phyloP scores from a whole-genome alignment of 345 rosid genomes.

The Diplotaxis tenuifolia region DNA sequence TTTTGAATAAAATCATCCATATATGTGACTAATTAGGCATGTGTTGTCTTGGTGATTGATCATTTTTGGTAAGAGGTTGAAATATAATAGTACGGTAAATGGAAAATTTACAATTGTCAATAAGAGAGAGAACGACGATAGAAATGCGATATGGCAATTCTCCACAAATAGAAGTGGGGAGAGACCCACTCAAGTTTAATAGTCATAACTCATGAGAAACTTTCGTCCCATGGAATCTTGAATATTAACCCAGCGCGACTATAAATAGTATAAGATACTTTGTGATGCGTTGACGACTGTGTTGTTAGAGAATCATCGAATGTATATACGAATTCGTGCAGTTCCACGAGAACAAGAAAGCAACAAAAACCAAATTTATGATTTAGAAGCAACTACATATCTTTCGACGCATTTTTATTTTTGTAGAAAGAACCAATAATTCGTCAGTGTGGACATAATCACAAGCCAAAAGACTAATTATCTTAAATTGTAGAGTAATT shows the following conservation, averaged over 20 bases:
- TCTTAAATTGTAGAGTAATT: background rate
- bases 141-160: background rate
- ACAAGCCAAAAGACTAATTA: no score
- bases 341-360: background rate
- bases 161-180: background rate
- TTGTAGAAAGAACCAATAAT: background rate
- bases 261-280: background rate
- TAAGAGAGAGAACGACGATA: slow-evolving; percentile 7
- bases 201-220: background rate
- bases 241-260: background rate
- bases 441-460: no score
- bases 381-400: background rate
- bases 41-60: background rate
- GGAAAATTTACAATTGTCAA: background rate
- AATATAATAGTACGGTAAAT: background rate
- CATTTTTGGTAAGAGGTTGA: background rate
- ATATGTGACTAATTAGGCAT: background rate
- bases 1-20: background rate
- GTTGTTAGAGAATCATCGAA: background rate
- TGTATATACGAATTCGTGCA: background rate
- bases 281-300: background rate
- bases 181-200: background rate
- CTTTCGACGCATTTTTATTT: background rate
- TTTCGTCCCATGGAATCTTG: background rate
- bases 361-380: background rate